Percentiles rank a stretch among this genome's conserved stretches.
phyloP scores from a whole-genome alignment of 169 alveolate genomes.

The Cryptosporidium tyzzeri region DNA sequence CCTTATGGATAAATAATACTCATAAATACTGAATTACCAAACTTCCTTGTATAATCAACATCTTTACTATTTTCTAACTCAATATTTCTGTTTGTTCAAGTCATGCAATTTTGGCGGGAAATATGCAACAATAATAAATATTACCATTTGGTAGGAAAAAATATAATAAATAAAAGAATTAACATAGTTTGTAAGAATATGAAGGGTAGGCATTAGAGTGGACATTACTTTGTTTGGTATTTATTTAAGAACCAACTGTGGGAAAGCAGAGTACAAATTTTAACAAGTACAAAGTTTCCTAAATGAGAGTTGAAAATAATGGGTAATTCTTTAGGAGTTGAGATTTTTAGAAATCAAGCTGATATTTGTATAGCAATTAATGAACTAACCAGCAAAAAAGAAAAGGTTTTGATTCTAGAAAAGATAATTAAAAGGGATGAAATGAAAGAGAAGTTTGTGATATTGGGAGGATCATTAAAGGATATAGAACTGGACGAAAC shows the following conservation, averaged over 20 bases:
- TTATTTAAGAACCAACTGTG: not conserved
- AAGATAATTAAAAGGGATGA: not conserved
- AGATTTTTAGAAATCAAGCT: constrained; percentile 14
- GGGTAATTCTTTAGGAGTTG: constrained; percentile 22
- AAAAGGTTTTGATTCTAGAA: not conserved
- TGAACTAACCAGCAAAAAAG: not conserved
- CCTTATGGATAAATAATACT: no score
- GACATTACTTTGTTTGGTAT: not conserved
- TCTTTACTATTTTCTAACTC: not conserved
- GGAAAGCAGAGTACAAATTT: not conserved
- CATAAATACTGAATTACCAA: no score
- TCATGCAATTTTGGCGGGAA: constrained; percentile 11
- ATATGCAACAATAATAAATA: not conserved
- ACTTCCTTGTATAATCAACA: not conserved
- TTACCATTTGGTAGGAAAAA: not conserved
- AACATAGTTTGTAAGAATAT: not conserved
- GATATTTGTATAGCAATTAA: constrained; percentile 16
- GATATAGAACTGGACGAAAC: not conserved
- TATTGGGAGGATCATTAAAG: not conserved
- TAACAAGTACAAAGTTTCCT: not conserved
- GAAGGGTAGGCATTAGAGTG: not conserved
- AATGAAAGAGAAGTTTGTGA: not conserved
- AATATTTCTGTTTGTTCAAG: not conserved
- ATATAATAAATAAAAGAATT: not conserved
- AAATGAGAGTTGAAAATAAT: not conserved